These are phyloP conservation scores for Trichoderma cornu-damae DNA, from an alignment of 2,329 filamentous ascomycete genomes.

Conservation along the genomic window DNA sequence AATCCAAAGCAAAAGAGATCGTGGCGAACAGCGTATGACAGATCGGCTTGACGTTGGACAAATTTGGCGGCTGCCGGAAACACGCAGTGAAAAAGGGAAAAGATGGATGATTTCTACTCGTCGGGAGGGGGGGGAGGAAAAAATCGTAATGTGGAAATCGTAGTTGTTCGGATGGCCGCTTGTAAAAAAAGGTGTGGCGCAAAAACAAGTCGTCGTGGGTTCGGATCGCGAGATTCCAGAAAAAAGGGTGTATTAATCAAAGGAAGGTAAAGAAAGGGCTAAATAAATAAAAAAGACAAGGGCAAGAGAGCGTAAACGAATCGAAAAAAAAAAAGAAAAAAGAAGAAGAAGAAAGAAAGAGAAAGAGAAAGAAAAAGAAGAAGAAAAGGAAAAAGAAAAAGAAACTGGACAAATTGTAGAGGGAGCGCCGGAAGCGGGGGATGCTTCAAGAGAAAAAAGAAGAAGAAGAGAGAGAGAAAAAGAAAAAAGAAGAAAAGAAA, in stretches of 20 bases:
- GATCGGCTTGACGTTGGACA: slow-evolving; percentile 13
- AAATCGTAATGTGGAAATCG: background rate
- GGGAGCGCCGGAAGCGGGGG: slow-evolving; percentile 15
- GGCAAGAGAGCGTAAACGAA: slow-evolving; percentile 12
- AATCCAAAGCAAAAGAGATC: background rate
- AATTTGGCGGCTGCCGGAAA: slow-evolving; percentile 5
- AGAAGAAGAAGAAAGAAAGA: background rate
- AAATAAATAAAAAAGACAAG: background rate
- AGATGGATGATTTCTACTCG: background rate
- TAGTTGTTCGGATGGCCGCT: slow-evolving; percentile 10
- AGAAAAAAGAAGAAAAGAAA: background rate
- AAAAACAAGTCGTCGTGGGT: slow-evolving; percentile 8
- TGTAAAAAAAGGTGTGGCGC: slow-evolving; percentile 10
- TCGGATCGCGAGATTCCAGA: slow-evolving; percentile 12
- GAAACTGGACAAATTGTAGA: background rate
- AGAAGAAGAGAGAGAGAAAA: background rate
- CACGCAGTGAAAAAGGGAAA: background rate
- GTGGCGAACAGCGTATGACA: slow-evolving; percentile 7
- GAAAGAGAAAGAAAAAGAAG: background rate
- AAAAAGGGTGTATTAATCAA: background rate
- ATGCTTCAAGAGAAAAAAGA: slow-evolving; percentile 7
- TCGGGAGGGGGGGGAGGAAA: too few relatives aligned
- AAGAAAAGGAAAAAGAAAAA: slow-evolving; percentile 7
- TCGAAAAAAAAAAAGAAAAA: slow-evolving; percentile 12
- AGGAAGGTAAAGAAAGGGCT: slow-evolving; percentile 9